Conservation (phyloP, 2,329 filamentous ascomycete genomes). For the Xylaria multiplex region DNA sequence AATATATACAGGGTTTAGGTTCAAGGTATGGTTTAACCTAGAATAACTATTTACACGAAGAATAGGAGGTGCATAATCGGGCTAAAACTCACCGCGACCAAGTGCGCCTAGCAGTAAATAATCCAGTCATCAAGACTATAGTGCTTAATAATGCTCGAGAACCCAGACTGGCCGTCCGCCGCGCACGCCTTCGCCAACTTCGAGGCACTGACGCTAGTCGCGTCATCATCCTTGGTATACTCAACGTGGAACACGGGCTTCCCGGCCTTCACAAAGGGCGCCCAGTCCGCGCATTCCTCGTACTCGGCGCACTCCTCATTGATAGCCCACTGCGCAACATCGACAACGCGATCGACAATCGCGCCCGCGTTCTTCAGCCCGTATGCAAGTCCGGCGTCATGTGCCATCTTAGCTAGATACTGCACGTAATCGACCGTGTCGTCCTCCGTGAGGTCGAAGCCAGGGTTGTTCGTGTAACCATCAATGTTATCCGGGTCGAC, state of each 20-base stretch:
- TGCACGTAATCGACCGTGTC: constrained; percentile 68
- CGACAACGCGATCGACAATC: constrained; percentile 62
- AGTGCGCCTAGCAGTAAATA: constrained; percentile 28
- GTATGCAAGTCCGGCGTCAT: constrained; percentile 64
- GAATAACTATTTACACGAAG: constrained; percentile 13
- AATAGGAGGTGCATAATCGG: neutral
- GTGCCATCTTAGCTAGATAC: constrained; percentile 67
- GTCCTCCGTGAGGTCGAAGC: constrained; percentile 64
- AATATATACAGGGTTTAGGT: constrained; percentile 1
- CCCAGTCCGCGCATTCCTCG: constrained; percentile 67
- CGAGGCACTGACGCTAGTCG: constrained; percentile 20
- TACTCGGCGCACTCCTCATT: constrained; percentile 75
- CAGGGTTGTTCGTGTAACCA: constrained; percentile 72
- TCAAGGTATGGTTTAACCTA: neutral
- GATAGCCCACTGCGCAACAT: constrained; percentile 70
- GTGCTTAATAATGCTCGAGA: constrained; percentile 39
- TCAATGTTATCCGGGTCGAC: constrained; percentile 79
- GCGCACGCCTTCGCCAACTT: constrained; percentile 27
- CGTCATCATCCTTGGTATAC: constrained; percentile 64
- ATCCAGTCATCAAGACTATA: constrained; percentile 33
- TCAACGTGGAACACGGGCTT: constrained; percentile 81
- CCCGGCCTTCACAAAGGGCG: constrained; percentile 64
- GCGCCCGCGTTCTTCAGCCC: constrained; percentile 75
- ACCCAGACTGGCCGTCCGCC: constrained; percentile 30
- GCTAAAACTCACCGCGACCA: neutral